Conservation (phyloP, 2,329 filamentous ascomycete species). For the Colletotrichum melonis region DNA sequence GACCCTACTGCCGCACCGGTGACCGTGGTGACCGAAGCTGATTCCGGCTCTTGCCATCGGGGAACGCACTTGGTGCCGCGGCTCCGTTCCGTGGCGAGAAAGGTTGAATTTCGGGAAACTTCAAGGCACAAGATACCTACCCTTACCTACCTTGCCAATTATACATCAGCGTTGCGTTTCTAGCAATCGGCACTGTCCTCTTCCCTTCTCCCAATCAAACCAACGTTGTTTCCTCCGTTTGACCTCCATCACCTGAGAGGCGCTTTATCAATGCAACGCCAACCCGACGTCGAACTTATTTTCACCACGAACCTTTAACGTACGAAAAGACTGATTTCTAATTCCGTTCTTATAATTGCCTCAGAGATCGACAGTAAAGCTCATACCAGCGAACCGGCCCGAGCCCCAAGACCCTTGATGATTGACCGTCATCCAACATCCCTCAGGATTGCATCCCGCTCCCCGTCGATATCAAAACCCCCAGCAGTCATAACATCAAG, state of each 20-base stretch:
- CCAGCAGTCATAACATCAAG: background rate
- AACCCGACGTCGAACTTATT: background rate
- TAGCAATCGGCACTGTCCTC: constrained; percentile 7
- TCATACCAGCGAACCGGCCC: constrained; percentile 22
- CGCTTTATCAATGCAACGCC: background rate
- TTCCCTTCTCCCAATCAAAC: background rate
- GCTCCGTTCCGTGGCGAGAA: background rate
- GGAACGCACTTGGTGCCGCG: background rate
- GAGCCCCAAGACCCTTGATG: constrained; percentile 2
- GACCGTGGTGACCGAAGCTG: constrained; percentile 12
- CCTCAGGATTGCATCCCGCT: constrained; percentile 15
- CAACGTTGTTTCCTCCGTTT: background rate
- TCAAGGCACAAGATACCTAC: background rate
- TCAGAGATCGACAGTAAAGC: constrained; percentile 9
- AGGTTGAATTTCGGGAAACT: background rate
- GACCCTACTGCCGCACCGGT: constrained; percentile 19
- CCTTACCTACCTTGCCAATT: no score
- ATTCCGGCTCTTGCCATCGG: constrained; percentile 8
- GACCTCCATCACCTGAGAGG: background rate
- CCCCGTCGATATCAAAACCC: constrained; percentile 1
- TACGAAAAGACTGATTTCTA: background rate
- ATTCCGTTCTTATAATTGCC: background rate
- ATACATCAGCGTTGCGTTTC: background rate
- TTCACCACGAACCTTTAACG: background rate
- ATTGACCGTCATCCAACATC: background rate